Evolutionary conservation across 2,329 filamentous ascomycete genomes (phyloP), one percentile per base, ranked within the genome.

Genomic region (Cladosporium halotolerans): DNA sequence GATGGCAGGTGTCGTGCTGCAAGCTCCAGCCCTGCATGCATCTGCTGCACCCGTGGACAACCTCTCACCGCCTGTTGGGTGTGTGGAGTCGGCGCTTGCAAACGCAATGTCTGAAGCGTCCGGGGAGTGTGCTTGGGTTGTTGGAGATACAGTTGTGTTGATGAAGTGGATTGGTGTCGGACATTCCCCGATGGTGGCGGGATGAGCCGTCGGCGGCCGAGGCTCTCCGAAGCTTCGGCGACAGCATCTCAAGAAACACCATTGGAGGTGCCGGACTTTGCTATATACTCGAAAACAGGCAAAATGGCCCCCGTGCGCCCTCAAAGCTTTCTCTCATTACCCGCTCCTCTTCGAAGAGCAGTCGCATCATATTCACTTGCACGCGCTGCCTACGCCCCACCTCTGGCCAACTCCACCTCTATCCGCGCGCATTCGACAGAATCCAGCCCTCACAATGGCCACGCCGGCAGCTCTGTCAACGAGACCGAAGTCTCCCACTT

Each of bases 401-500:
- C 14, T n/a, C 6, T 39, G 16, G n/a, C 13, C 40, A n/a, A 36
- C 48, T 7, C 40, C 9, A 5, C 40, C 19, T 44, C 48, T 7
- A 38, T 38, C 23, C 44, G 53, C 44, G 41, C 23, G 9, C 44
- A 19, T n/a, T 13, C 39, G 33, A 55, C 39, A 52, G 38, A 52
- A 41, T 43, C 56, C 32, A 33, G 36, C 41, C 39, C 47, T 41
- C 38, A 34, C 31, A 43, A 42, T 34, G 18, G 31, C 13, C 51
- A 55, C 4, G 32, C 41, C n/a, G 48, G 48, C 8, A 65, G 86
- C 45, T 90, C 88, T 52, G 88, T 99, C 72, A 95, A 95, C 64
- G 81, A 88, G 50, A 82, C 85, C 60, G 92, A 99, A 75, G 83
- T 99, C 59, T 88, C 87, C 14, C 93, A 99, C 76, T 99, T 99